A percentile compares a stretch with the other conserved stretches of the same genome.
Conservation (phyloP, 2,329 filamentous ascomycete species). For the Meredithiella fracta region DNA sequence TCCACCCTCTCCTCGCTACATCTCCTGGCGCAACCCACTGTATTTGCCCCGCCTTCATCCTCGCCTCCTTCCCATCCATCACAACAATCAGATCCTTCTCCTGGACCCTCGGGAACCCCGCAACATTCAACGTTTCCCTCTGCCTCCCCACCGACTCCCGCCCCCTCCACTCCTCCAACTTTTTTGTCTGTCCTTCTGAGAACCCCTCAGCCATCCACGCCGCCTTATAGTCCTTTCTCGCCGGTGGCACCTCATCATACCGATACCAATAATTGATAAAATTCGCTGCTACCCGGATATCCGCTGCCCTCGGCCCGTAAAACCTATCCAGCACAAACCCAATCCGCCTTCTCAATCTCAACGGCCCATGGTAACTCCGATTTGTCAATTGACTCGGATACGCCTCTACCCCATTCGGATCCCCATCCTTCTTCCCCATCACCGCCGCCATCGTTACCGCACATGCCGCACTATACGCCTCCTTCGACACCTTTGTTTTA, state of each 20-base stretch:
- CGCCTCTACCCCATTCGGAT: conserved; percentile 19
- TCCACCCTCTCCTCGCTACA: conserved; percentile 28
- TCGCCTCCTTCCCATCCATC: conserved; percentile 19
- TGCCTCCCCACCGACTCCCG: background rate
- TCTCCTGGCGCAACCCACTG: background rate
- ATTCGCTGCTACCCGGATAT: conserved; percentile 15
- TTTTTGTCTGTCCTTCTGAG: conserved; percentile 6
- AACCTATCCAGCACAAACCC: conserved; percentile 17
- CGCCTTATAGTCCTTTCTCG: conserved; percentile 11
- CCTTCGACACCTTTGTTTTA: background rate
- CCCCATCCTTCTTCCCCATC: conserved; percentile 14
- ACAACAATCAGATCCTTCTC: conserved; percentile 20
- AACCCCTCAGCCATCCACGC: conserved; percentile 17
- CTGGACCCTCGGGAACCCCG: conserved; percentile 20
- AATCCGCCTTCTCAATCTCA: conserved; percentile 18
- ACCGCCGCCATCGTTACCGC: conserved; percentile 17
- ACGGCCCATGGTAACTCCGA: conserved; percentile 23
- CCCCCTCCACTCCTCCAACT: conserved; percentile 10
- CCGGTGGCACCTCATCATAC: conserved; percentile 19
- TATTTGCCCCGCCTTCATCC: conserved; percentile 18
- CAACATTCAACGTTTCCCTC: conserved; percentile 17
- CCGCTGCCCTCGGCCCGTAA: conserved; percentile 16
- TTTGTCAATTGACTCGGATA: conserved; percentile 18
- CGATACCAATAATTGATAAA: conserved; percentile 21
- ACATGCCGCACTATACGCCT: conserved; percentile 15